Conservation (phyloP, 2,329 filamentous ascomycete genomes). For the Aureobasidium sp. region DNA sequence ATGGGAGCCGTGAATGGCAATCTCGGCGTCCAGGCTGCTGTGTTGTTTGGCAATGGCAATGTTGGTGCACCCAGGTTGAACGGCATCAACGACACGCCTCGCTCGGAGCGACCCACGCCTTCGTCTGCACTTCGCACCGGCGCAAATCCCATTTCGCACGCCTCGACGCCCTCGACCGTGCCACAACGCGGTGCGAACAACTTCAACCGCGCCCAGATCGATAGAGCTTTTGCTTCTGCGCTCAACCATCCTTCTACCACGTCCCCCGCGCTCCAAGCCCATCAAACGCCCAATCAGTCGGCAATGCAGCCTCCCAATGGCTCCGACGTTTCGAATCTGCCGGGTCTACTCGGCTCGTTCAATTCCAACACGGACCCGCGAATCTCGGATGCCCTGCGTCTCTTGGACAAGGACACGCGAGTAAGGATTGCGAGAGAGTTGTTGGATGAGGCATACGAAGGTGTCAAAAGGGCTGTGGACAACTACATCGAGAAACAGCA, state of each 20-base stretch:
- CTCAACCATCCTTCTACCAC: not conserved
- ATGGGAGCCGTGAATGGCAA: not conserved
- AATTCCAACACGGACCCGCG: not conserved
- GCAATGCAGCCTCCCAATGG: not conserved
- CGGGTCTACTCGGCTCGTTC: not conserved
- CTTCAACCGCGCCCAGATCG: not conserved
- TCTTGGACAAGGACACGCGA: constrained; percentile 2
- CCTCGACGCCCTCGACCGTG: not conserved
- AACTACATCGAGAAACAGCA: constrained; percentile 8
- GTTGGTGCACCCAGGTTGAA: not conserved
- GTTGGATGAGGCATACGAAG: constrained; percentile 5
- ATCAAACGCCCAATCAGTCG: not conserved
- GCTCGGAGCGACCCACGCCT: not conserved
- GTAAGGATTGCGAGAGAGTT: constrained; percentile 6
- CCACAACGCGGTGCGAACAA: not conserved
- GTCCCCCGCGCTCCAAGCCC: not conserved
- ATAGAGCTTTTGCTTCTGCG: not conserved
- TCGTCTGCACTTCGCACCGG: not conserved
- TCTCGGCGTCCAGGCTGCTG: not conserved
- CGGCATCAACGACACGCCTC: not conserved
- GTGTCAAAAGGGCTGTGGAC: constrained; percentile 8
- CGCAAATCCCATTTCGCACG: not conserved
- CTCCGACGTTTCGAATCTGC: not conserved
- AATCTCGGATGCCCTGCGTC: not conserved
- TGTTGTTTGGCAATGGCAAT: not conserved